Conservation (phyloP, 305 asterid species). For the Fraxinus dipetala region DNA sequence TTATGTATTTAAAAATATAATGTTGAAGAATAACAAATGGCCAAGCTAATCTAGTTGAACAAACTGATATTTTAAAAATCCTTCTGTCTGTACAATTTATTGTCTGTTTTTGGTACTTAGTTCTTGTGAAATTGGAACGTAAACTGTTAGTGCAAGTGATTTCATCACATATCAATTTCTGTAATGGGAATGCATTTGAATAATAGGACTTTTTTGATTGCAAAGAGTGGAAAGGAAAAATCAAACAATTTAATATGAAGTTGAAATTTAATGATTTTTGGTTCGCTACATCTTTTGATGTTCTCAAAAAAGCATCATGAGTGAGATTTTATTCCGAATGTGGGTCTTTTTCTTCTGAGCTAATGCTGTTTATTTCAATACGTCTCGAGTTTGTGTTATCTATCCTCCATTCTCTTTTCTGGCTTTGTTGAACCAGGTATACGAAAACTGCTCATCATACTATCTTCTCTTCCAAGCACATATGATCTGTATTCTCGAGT, state of each 20-base stretch:
- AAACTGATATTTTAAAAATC: not conserved
- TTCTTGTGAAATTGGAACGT: not conserved
- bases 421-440: slow-evolving; percentile 21
- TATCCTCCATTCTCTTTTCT: not conserved
- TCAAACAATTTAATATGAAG: not conserved
- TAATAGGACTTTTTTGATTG: not conserved
- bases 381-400: too few species aligned
- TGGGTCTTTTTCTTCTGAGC: not conserved
- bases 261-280: not conserved
- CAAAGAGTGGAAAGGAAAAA: not conserved
- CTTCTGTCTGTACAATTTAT: not conserved
- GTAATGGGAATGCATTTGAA: not conserved
- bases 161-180: not conserved
- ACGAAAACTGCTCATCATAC: slow-evolving; percentile 45
- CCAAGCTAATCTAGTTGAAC: not conserved
- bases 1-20: not conserved
- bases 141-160: not conserved
- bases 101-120: not conserved
- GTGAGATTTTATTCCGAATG: not conserved
- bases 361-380: not conserved
- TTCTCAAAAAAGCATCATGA: not conserved
- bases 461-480: not conserved
- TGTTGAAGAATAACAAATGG: not conserved
- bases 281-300: not conserved
- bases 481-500: not conserved